Evolutionary conservation across 1,139 yeast species (phyloP), one percentile per base, ranked within the genome.

Genomic region (Saccharomyces hybrid): DNA sequence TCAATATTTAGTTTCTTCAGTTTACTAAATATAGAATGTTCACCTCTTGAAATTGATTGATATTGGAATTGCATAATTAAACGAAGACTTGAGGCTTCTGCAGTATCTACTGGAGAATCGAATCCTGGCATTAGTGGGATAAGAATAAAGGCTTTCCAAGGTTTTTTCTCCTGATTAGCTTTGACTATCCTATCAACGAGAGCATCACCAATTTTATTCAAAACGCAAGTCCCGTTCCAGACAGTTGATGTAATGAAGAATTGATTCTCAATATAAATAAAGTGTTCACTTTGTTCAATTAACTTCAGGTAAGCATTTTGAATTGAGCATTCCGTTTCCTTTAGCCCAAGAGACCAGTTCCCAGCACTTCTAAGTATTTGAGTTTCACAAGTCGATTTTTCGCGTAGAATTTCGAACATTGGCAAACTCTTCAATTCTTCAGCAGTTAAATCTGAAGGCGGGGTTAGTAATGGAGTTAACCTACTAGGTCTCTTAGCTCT

Each of bases 51-150:
- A 48, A 95, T 95, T 1, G 96, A 86, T 82, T 88, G 84, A 70
- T 83, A 95, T 71, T 95, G 98, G 67, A 98, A 90, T 73, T 91
- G 95, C 96, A 93, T 91, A 63, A 95, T 95, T 34, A 93, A 87
- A 63, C 99, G 81, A 5, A 95, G 93, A 25, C 96, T 83, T 0
- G 97, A 86, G 5, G 97, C 99, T 62, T 90, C 97, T 5, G 95
- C 88, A 60, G 88, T 82, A 69, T 93, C 98, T 38, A 95, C 96
- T 62, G 90, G 89, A 16, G 96, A 85, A 66, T 88, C 96, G 69
- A 95, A 95, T 0, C 99, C 99, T 1, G 99, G 99, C 95, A 93
- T 89, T 62, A 95, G 76, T 2, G 99, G 99, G 58, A 95, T 89
- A 5, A 93, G 80, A 58, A 93, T 84, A 19, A 90, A 80, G 0